Base-by-base conservation (phyloP, 352 stramenopile genomes). In the Globisporangium viniferum region DNA sequence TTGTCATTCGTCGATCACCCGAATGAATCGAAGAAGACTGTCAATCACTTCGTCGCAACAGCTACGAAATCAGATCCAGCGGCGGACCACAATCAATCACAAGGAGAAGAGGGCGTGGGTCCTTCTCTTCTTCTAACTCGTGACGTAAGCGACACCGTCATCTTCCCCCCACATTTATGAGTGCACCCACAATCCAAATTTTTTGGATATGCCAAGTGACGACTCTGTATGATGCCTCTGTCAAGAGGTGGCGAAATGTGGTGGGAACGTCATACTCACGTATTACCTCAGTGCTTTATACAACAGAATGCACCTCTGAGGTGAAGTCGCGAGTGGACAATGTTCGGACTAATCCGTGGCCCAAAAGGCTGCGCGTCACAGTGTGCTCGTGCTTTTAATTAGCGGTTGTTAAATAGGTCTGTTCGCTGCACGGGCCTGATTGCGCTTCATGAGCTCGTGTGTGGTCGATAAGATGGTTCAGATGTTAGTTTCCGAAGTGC, bases 401-500 rank as follows among this genome's bases (percentile, higher is more conserved):
- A n/a, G 41, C n/a, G 15, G 41, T 49, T 58, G 51, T 35, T 58
- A 58, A 58, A 58, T 58, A 58, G 49, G 15, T 57, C 7, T 18
- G 5, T n/a, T 49, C n/a, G 35, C 9, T 41, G 35, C 24, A 24
- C 24, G 24, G 24, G 39, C 20, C 10, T 46, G 41, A 49, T 49
- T 49, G 14, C 15, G 15, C 41, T 49, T 4, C 41, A n/a, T 49
- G 41, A 9, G n/a, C 41, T n/a, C 41, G 4, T 2, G 49, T 18
- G 53, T 12, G 24, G 39, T 20, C 15, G 54, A 57, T 51, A 18
- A 53, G 20, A 29, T 58, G 46, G 27, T 3, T 67, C 24, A 63
- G 8, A 24, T 24, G 24, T 20, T 33, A 63, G 4, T 8, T 33
- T 22, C 59, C 66, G 24, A 67, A 67, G 35, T 77, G 69, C 62